Conservation (phyloP, 2,329 filamentous ascomycete genomes). For the Colletotrichum orbiculare region DNA sequence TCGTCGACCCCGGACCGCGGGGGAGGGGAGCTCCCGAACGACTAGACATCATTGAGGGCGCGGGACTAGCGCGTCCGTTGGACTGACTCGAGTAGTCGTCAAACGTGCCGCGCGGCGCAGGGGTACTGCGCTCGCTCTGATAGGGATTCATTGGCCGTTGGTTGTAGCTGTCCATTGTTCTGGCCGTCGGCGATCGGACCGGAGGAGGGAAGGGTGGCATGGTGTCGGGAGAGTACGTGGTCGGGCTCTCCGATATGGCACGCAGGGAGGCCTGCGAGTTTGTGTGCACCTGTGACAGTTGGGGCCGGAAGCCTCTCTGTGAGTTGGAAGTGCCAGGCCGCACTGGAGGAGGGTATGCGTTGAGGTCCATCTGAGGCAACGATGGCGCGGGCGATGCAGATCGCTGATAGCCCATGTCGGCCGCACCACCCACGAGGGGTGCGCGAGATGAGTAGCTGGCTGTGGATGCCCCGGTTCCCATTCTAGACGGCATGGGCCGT, state of each 20-base stretch:
- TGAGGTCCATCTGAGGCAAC: constrained; percentile 46
- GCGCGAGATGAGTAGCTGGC: constrained; percentile 73
- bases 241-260: constrained; percentile 45
- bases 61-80: constrained; percentile 47
- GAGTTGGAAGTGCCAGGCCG: constrained; percentile 51
- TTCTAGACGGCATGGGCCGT: constrained; percentile 58
- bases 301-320: constrained; percentile 46
- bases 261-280: constrained; percentile 33
- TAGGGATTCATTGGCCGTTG: constrained; percentile 16
- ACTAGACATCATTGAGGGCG: constrained; percentile 44
- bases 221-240: constrained; percentile 41
- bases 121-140: constrained; percentile 19
- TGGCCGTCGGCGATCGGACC: constrained; percentile 45
- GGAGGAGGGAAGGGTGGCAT: constrained; percentile 48
- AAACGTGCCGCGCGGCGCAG: constrained; percentile 30
- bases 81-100: constrained; percentile 39
- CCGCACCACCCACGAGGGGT: constrained; percentile 69
- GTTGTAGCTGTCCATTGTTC: constrained; percentile 39
- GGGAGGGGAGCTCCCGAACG: constrained; percentile 39
- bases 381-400: constrained; percentile 51
- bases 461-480: constrained; percentile 66
- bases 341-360: constrained; percentile 43
- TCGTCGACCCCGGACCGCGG: constrained; percentile 37
- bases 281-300: constrained; percentile 40
- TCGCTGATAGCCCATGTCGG: constrained; percentile 67